Base-by-base conservation (phyloP, 441 rosid species). In the Pelargonium citronellum region DNA sequence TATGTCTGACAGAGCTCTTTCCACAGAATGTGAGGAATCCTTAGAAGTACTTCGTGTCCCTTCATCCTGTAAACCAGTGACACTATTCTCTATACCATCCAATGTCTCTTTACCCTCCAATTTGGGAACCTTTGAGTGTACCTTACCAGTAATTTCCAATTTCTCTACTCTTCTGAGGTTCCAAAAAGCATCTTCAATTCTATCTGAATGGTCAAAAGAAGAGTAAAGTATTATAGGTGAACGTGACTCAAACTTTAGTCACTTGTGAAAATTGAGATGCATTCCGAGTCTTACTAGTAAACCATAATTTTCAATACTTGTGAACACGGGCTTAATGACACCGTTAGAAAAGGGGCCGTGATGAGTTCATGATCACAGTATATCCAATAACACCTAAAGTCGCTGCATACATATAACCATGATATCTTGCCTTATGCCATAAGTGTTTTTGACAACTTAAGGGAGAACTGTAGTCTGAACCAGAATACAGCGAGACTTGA, bases 151-250 rank as follows among this genome's bases (percentile, higher is more conserved):
- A 73, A 69, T 66, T 73, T 78, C 82, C 72, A 43, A 73, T 79
- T 80, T 89, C 72, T 15, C 75, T 76, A 77, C 57, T 71, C 84
- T 91, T 78, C 90, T 85, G 67, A 91, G 85, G 75, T 79, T 77
- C 96, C 99, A 89, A 57, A 78, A 43, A 3, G 99, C 99, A 81
- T 87, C 91, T 62, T 79, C 82, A 75, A 94, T 71, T 73, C 87
- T 85, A 67, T 79, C 96, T 91, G 76, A 60, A 80, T 75, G 41
- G 68, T 24, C 61, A 55, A 74, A 69, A 27, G 49, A 37, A 67
- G 61, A 57, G 51, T 15, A 4, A 9, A 41, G 44, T 24, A 66
- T 9, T 44, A 44, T 1, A 8, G 17, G 22, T 15, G 17, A 55
- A 55, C 2, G 17, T 8, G 7, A 55, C 61, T 55, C 7, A 13